Percentiles rank a stretch among this genome's conserved stretches.
These are phyloP conservation scores for Marasmius sp. DNA, from an alignment of 1,284 basidiomycete genomes.

Conservation along the genomic window DNA sequence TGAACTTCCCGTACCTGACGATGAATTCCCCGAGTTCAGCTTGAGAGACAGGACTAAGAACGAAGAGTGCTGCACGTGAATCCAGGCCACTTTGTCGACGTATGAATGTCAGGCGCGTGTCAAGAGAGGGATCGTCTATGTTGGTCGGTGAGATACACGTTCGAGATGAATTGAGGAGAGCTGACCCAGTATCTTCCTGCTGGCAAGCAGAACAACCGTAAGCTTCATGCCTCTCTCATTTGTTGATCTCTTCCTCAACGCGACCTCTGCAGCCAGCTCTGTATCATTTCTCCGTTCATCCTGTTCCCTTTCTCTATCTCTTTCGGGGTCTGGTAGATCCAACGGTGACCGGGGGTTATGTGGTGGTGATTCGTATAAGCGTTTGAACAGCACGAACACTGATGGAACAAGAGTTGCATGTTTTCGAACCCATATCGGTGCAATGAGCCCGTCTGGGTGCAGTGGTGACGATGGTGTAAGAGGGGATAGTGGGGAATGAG, in stretches of 20 bases:
- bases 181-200: slow-evolving; percentile 78
- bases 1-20: slow-evolving; percentile 50
- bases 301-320: slow-evolving; percentile 53
- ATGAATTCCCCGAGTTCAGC: slow-evolving; percentile 86
- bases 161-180: slow-evolving; percentile 6
- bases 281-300: slow-evolving; percentile 76
- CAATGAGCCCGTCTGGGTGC: slow-evolving; percentile 92
- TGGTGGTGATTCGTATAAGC: slow-evolving; percentile 68
- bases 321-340: slow-evolving; percentile 50
- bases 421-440: slow-evolving; percentile 96
- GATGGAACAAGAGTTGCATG: slow-evolving; percentile 89
- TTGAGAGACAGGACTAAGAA: slow-evolving; percentile 86
- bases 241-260: slow-evolving; percentile 74
- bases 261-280: slow-evolving; percentile 77
- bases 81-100: slow-evolving; percentile 87
- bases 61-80: slow-evolving; percentile 89
- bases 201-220: slow-evolving; percentile 93
- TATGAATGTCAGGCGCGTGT: slow-evolving; percentile 82
- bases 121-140: slow-evolving; percentile 81
- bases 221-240: slow-evolving; percentile 90
- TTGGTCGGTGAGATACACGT: not conserved
- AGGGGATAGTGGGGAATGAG: slow-evolving; percentile 90
- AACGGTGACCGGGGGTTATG: slow-evolving; percentile 47
- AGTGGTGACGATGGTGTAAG: slow-evolving; percentile 85
- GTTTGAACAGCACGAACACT: slow-evolving; percentile 89